These are phyloP conservation scores for Knoxia roxburghii DNA, from an alignment of 257 asterid species.

Conservation along the genomic window DNA sequence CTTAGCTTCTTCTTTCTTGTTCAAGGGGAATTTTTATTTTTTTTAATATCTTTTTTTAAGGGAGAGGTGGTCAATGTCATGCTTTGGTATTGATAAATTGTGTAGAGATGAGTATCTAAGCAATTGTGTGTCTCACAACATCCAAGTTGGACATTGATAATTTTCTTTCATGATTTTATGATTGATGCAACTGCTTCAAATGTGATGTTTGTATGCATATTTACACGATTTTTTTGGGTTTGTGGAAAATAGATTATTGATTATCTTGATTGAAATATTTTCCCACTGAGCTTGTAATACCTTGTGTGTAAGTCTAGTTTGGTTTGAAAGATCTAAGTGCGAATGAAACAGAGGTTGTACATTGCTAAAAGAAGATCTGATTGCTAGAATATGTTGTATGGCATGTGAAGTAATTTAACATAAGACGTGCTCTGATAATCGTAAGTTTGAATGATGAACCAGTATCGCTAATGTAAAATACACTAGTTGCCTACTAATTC, in stretches of 20 bases:
- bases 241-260: not conserved
- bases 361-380: too few species aligned
- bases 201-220: not conserved
- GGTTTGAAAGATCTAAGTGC: too few species aligned
- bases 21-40: not conserved
- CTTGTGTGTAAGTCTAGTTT: not conserved
- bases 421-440: too few species aligned
- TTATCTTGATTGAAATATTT: too few species aligned
- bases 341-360: too few species aligned
- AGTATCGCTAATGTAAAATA: too few species aligned
- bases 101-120: not conserved
- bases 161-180: not conserved
- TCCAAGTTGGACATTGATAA: not conserved
- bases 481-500: too few species aligned
- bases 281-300: too few species aligned
- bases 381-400: too few species aligned
- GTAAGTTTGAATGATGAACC: too few species aligned
- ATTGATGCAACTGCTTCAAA: not conserved
- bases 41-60: not conserved
- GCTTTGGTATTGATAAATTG: not conserved
- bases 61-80: not conserved
- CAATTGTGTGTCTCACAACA: not conserved
- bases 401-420: too few species aligned
- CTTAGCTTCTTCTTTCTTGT: not conserved
- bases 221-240: not conserved